Conservation (phyloP, 352 stramenopile genomes). For the Pythium brassicae region DNA sequence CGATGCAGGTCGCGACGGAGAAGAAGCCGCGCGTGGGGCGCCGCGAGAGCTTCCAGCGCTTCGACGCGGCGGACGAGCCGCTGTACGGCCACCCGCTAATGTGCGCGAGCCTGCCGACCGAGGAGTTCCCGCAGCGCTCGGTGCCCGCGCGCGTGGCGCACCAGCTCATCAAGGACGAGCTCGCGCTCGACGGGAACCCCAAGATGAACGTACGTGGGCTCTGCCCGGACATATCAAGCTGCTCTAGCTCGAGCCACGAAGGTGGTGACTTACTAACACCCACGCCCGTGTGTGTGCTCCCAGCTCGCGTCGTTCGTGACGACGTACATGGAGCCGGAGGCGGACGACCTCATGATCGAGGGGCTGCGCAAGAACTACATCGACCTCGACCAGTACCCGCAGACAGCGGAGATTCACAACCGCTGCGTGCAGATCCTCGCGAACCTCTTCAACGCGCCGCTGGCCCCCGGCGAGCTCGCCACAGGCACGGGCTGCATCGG, state of each 20-base stretch:
- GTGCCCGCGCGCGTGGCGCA: constrained; percentile 79
- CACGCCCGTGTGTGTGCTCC: not conserved
- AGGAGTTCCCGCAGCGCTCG: constrained; percentile 56
- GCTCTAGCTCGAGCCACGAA: too few relatives aligned
- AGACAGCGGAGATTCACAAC: constrained; percentile 92
- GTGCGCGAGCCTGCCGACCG: constrained; percentile 52
- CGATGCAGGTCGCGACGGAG: constrained; percentile 39
- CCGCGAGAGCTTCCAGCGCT: constrained; percentile 16
- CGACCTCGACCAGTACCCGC: constrained; percentile 90
- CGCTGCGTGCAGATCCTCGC: constrained; percentile 91
- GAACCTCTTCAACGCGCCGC: constrained; percentile 86
- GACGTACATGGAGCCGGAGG: constrained; percentile 90
- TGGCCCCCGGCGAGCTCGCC: constrained; percentile 44
- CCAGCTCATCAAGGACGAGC: constrained; percentile 88
- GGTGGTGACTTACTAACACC: too few relatives aligned
- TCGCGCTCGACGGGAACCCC: constrained; percentile 85
- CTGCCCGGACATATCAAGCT: not conserved
- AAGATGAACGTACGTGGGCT: constrained; percentile 79
- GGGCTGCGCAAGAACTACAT: constrained; percentile 91
- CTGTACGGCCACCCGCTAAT: constrained; percentile 85
- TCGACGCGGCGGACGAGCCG: constrained; percentile 30
- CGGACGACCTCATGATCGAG: constrained; percentile 87
- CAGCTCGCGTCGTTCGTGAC: constrained; percentile 88
- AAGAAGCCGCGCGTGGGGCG: constrained; percentile 11
- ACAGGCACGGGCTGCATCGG: constrained; percentile 89